Conservation (phyloP, 805 yeast genomes). For the Maudiozyma turicensis region DNA sequence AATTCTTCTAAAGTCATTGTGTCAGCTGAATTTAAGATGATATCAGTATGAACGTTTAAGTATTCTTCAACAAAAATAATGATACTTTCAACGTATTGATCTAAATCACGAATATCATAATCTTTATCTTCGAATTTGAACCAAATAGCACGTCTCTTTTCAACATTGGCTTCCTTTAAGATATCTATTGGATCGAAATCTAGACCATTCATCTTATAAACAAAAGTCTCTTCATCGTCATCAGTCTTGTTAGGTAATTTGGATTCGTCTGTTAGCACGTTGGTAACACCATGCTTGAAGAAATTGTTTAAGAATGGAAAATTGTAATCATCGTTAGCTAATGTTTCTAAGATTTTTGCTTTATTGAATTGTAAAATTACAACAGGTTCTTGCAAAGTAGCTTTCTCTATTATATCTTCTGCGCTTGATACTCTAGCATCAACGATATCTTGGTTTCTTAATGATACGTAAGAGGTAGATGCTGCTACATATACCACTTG, state of each 20-base stretch:
- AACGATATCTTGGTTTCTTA: conserved; percentile 1
- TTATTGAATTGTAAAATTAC: conserved; percentile 18
- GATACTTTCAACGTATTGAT: conserved; percentile 21
- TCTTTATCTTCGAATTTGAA: conserved; percentile 16
- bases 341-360: conserved; percentile 10
- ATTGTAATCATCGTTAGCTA: conserved; percentile 3
- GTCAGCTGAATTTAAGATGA: conserved; percentile 14
- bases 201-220: conserved; percentile 7
- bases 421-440: conserved; percentile 3
- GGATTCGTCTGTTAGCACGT: conserved; percentile 7
- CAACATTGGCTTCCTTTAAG: conserved; percentile 13
- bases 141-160: conserved; percentile 14
- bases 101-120: conserved; percentile 18
- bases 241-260: neutral
- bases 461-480: conserved; percentile 7
- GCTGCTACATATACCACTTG: conserved; percentile 3
- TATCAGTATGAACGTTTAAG: conserved; percentile 11
- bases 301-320: conserved; percentile 15
- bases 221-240: neutral
- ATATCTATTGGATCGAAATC: conserved; percentile 15
- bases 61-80: conserved; percentile 18
- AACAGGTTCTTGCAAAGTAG: conserved; percentile 13
- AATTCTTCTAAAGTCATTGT: conserved; percentile 2
- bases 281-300: conserved; percentile 10
- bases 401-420: conserved; percentile 3